Percentiles rank a stretch among this genome's conserved stretches.
Evolutionary conservation across 1,139 yeast species (phyloP).

Genomic region (Meyerozyma sp.): DNA sequence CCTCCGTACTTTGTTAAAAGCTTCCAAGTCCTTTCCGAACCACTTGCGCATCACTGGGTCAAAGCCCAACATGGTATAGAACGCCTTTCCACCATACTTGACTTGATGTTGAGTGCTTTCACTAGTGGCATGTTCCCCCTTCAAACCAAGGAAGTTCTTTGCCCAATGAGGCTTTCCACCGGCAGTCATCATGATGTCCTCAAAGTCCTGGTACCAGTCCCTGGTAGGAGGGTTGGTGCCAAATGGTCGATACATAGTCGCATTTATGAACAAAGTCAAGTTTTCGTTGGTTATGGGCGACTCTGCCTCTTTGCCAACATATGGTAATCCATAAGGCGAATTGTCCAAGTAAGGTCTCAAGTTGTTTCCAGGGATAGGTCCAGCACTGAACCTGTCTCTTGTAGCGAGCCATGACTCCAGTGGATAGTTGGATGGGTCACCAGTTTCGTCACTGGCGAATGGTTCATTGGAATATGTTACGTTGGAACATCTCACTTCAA

Average conservation of each 20-base stretch:
- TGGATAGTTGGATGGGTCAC: conserved; percentile 42
- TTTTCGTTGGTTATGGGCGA: conserved; percentile 64
- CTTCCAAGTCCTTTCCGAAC: conserved; percentile 69
- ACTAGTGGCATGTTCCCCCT: conserved; percentile 29
- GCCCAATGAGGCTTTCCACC: conserved; percentile 99
- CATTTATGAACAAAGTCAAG: conserved; percentile 81
- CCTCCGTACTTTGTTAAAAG: conserved; percentile 57
- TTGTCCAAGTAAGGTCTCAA: conserved; percentile 77
- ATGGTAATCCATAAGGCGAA: conserved; percentile 58
- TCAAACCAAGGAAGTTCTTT: conserved; percentile 81
- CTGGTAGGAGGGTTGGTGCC: conserved; percentile 66
- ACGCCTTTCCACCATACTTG: conserved; percentile 41
- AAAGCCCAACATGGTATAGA: conserved; percentile 80
- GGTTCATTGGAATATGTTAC: conserved; percentile 52
- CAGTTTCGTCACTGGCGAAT: conserved; percentile 35
- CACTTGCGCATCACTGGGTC: conserved; percentile 63
- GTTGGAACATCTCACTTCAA: conserved; percentile 91
- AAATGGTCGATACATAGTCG: conserved; percentile 95
- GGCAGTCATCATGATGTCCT: conserved; percentile 64
- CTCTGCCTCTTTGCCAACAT: conserved; percentile 34
- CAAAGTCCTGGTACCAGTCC: conserved; percentile 82
- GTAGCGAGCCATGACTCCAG: conserved; percentile 35
- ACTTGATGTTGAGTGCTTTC: conserved; percentile 35
- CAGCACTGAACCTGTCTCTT: conserved; percentile 39
- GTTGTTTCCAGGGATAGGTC: conserved; percentile 82